Evolutionary conservation across 2,329 filamentous ascomycete species (phyloP).

Genomic region (Rhynchosporium agropyri): DNA sequence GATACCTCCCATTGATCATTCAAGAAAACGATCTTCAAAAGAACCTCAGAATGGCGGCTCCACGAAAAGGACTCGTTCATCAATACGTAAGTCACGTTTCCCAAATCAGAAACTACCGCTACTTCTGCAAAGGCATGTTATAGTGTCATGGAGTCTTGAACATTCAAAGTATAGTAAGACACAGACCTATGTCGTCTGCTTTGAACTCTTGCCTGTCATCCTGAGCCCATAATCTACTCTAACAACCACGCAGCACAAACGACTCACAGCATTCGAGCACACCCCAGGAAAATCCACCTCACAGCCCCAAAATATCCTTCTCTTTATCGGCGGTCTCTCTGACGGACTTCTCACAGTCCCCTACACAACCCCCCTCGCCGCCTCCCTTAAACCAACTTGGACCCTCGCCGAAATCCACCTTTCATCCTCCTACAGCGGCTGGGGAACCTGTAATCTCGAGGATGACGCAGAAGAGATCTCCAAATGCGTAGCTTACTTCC

Average conservation of each 20-base stretch:
- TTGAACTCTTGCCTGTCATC: too few species aligned
- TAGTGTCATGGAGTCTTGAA: neutral
- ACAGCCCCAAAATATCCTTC: slow-evolving; percentile 48
- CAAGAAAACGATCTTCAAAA: neutral
- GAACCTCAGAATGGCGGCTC: slow-evolving; percentile 18
- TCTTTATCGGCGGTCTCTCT: slow-evolving; percentile 58
- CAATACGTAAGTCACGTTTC: slow-evolving; percentile 31
- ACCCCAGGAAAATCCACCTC: slow-evolving; percentile 27
- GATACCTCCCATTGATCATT: too few species aligned
- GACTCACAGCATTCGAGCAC: slow-evolving; percentile 43
- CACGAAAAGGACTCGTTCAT: slow-evolving; percentile 32
- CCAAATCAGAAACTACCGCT: neutral
- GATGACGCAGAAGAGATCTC: slow-evolving; percentile 54
- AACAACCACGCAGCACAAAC: slow-evolving; percentile 29
- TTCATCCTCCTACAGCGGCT: slow-evolving; percentile 45
- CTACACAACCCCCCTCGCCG: slow-evolving; percentile 49
- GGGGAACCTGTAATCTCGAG: slow-evolving; percentile 49
- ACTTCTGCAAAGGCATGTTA: neutral
- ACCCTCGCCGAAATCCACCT: slow-evolving; percentile 50
- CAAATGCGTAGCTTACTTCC: slow-evolving; percentile 53
- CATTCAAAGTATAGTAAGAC: neutral
- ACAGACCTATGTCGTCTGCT: neutral
- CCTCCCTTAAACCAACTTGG: slow-evolving; percentile 46
- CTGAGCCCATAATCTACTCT: neutral
- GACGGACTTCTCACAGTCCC: slow-evolving; percentile 54